Evolutionary conservation across 495 filamentous ascomycete genomes (phyloP).

Genomic region (Clohesyomyces aquaticus): DNA sequence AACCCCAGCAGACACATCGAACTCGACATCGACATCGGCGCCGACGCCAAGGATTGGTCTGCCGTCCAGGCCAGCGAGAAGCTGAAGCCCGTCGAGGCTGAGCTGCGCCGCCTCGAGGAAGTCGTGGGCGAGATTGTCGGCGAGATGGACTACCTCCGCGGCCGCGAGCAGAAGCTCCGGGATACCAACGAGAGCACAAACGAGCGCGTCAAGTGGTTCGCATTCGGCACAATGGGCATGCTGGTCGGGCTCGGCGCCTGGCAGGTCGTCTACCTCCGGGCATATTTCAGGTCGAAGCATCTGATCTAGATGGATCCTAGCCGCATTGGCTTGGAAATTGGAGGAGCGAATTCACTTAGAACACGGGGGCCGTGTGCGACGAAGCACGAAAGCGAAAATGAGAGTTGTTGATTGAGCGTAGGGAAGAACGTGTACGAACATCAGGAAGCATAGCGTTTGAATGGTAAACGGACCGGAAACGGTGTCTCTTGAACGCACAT

Average conservation of each 20-base stretch:
- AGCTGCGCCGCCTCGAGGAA: slow-evolving; percentile 77
- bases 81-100: slow-evolving; percentile 94
- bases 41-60: slow-evolving; percentile 97
- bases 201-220: slow-evolving; percentile 98
- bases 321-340: background rate
- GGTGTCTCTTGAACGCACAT: slow-evolving; percentile 11
- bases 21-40: slow-evolving; percentile 97
- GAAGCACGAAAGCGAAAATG: background rate
- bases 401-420: too few relatives aligned
- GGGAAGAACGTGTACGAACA: slow-evolving; percentile 30
- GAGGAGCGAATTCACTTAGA: background rate
- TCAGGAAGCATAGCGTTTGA: slow-evolving; percentile 7
- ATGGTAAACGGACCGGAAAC: background rate
- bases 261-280: slow-evolving; percentile 96
- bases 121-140: slow-evolving; percentile 48
- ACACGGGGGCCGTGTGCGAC: background rate
- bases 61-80: slow-evolving; percentile 96
- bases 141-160: slow-evolving; percentile 72
- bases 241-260: slow-evolving; percentile 87
- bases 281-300: slow-evolving; percentile 96
- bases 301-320: slow-evolving; percentile 61
- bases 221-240: slow-evolving; percentile 91
- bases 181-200: slow-evolving; percentile 99
- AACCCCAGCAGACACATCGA: slow-evolving; percentile 80
- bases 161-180: slow-evolving; percentile 89